Base-by-base conservation (phyloP, 2,329 filamentous ascomycete genomes). In the Rugonectria rugulosa region DNA sequence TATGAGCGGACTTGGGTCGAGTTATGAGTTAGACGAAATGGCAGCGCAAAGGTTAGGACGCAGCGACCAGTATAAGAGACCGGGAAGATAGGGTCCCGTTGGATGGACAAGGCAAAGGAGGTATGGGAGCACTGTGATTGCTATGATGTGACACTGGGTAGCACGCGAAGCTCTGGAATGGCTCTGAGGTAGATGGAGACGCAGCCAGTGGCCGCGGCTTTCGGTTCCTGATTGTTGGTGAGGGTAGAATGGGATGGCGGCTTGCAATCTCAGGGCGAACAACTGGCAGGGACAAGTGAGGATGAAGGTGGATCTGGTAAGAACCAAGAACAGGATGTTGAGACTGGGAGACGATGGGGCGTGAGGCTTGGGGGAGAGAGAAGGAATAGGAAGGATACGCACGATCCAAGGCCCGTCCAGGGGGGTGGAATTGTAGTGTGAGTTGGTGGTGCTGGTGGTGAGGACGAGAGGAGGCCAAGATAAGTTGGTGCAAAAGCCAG, bases 111-210 rank as follows among this genome's bases (percentile, higher is more conserved):
- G 31, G 44, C 19, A 6, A 34, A 20, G 21, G 31, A 6, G 19
- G 32, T 29, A 11, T 29, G 6, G 52, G 36, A 37, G 32, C 31
- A 31, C 40, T 19, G 34, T 24, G 40, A 26, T n/a, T 34, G 23
- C 17, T 48, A 17, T 41, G 40, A 19, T 52, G 53, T 55, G 53
- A 41, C 34, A 45, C 53, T 26, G 15, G 32, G 29, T 56, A 23
- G 41, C 36, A 27, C 26, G 44, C 19, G 23, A 41, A 21, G 45
- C 17, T 32, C 40, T 45, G 53, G 53, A 21, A 41, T 50, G 32
- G 34, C 15, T 20, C 10, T 11, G 6, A 14, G 53, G 38, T 21
- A 37, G 37, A 20, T 10, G 38, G 27, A 43, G 29, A 23, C 11
- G 31, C 47, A 44, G 21, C 14, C 17, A 36, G 45, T 24, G 27